Base-by-base conservation (phyloP, 345 rosid genomes). In the Dipteronia dyeriana region DNA sequence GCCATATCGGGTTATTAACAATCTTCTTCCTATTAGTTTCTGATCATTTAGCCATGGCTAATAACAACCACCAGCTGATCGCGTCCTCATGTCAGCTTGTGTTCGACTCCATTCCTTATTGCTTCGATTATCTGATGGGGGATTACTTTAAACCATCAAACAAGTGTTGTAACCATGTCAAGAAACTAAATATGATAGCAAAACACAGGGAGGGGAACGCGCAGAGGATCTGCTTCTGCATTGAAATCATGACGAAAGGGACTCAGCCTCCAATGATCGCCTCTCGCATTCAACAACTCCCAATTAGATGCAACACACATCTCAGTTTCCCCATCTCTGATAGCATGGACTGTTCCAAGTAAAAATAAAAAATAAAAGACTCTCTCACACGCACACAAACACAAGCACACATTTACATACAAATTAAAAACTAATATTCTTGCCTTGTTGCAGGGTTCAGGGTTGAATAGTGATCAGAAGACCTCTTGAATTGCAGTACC, bases 281-380 rank as follows among this genome's bases (percentile, higher is more conserved):
- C 66, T 79, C 77, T 76, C 84, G 80, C 38, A 84, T 88, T 71
- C 69, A 80, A 19, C 63, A 74, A 39, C 88, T 87, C 53, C 87
- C 87, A 25, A 63, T 65, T 26, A 73, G 38, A 31, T 87, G 90
- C 80, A 65, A 49, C 23, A 84, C 81, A 5, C 84, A 79, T 76
- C 90, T 87, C 13, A 88, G 86, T 70, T 88, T 88, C 75, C 90
- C 87, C 29, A 86, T 88, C 71, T 85, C 91, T 14, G 70, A 75
- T 7, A 64, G 81, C 86, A 86, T 88, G 91, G 86, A 81, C 39
- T 81, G 81, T 31, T 67, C 77, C 60, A 16, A 1, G 84, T 77
- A 74, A 56, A 8, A 34, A 34, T 4, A 34, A 34, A 4, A 31
- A 34, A 31, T 3, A 31, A 3, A 34, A 45, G n/a, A 25, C n/a